Percentiles rank a stretch among this genome's conserved stretches.
Evolutionary conservation across 2,329 filamentous ascomycete species (phyloP).

Genomic region (Cryphonectria parasitica): DNA sequence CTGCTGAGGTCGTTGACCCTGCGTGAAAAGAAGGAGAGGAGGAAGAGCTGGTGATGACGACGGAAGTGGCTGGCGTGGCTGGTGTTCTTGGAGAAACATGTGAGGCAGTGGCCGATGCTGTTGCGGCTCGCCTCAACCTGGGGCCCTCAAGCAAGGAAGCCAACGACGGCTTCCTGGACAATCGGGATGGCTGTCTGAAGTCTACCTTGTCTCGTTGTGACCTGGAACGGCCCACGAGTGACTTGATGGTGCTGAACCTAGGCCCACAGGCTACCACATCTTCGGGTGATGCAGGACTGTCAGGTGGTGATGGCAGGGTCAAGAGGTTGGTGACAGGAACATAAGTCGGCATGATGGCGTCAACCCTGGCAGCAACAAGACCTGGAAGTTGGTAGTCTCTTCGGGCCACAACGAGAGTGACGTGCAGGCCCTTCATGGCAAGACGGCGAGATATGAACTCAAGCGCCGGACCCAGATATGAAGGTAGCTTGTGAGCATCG

Average conservation of each 20-base stretch:
- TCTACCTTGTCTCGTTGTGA: conserved; percentile 38
- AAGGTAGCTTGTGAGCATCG: conserved; percentile 60
- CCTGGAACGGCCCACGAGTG: conserved; percentile 44
- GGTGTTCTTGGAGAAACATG: conserved; percentile 32
- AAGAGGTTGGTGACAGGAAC: conserved; percentile 11
- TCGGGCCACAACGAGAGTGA: conserved; percentile 62
- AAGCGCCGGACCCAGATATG: conserved; percentile 57
- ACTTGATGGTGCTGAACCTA: conserved; percentile 41
- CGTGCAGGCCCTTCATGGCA: conserved; percentile 56
- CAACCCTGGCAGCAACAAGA: not conserved
- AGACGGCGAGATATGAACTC: conserved; percentile 62
- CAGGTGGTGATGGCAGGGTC: conserved; percentile 30
- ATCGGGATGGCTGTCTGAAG: conserved; percentile 31
- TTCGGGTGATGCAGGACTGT: conserved; percentile 31
- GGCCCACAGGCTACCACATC: conserved; percentile 29
- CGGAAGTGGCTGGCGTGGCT: conserved; percentile 36
- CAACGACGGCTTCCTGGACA: conserved; percentile 22
- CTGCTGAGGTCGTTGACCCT: conserved; percentile 1
- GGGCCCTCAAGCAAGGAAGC: conserved; percentile 27
- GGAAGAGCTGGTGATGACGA: conserved; percentile 42
- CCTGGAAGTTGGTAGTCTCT: conserved; percentile 58
- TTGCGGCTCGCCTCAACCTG: conserved; percentile 23
- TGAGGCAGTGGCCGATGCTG: not conserved
- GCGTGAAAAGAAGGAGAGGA: conserved; percentile 15
- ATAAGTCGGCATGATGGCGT: not conserved